Evolutionary conservation across 345 rosid species (phyloP).

Genomic region (Lepidium africanum): DNA sequence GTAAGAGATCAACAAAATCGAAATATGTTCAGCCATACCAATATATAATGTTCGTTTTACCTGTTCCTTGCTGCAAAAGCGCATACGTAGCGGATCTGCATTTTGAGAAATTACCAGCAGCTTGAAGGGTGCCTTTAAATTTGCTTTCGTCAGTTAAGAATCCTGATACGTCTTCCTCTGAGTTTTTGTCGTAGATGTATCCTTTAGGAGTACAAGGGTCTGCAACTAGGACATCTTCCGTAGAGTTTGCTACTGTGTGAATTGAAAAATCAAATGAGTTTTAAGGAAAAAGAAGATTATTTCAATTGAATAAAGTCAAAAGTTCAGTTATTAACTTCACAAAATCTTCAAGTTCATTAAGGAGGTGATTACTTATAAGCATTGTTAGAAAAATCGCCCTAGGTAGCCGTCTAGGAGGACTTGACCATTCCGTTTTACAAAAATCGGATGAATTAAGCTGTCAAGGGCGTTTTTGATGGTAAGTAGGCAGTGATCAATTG

Average conservation of each 20-base stretch:
- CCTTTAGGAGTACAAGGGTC: slow-evolving; percentile 83
- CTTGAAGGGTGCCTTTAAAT: slow-evolving; percentile 28
- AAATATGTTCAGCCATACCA: not conserved
- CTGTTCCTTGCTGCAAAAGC: slow-evolving; percentile 53
- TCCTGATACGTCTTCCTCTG: slow-evolving; percentile 29
- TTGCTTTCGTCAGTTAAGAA: slow-evolving; percentile 30
- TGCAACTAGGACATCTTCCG: slow-evolving; percentile 21
- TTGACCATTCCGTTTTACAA: too few species aligned
- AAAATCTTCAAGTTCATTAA: not conserved
- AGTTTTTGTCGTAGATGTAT: slow-evolving; percentile 27
- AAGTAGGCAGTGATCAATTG: too few species aligned
- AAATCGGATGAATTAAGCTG: too few species aligned
- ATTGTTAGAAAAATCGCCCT: too few species aligned
- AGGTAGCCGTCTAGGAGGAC: too few species aligned
- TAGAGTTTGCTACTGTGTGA: slow-evolving; percentile 34
- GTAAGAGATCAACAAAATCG: not conserved
- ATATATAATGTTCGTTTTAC: slow-evolving; percentile 12
- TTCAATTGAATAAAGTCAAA: not conserved
- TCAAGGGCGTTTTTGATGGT: too few species aligned
- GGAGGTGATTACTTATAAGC: too few species aligned
- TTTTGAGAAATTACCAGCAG: slow-evolving; percentile 63
- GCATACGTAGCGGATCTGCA: slow-evolving; percentile 60
- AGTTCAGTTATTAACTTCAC: not conserved
- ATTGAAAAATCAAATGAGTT: not conserved
- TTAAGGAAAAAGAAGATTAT: not conserved